Conservation (phyloP, 1,139 yeast species). For the Saccharomyces uvarum region DNA sequence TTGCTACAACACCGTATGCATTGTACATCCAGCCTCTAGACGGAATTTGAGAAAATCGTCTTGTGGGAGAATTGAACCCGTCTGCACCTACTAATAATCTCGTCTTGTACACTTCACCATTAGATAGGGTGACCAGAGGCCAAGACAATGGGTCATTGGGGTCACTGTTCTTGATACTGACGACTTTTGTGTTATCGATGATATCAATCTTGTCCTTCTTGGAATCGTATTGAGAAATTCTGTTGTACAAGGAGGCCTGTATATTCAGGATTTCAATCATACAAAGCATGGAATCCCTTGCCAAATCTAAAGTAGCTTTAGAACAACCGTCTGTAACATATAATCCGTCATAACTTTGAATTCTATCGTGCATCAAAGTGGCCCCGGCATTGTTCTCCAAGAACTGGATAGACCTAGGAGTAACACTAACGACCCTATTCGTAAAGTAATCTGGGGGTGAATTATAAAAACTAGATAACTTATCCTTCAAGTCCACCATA, state of each 20-base stretch:
- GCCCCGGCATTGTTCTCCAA: conserved; percentile 69
- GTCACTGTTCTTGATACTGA: conserved; percentile 35
- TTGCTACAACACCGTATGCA: conserved; percentile 86
- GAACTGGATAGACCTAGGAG: conserved; percentile 69
- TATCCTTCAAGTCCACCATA: conserved; percentile 48
- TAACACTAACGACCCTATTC: conserved; percentile 77
- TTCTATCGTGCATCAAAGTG: conserved; percentile 61
- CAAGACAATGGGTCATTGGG: conserved; percentile 43
- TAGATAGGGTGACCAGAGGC: conserved; percentile 68
- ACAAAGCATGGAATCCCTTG: conserved; percentile 32
- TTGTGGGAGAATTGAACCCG: conserved; percentile 90
- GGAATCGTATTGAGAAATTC: conserved; percentile 28
- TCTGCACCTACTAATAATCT: conserved; percentile 88
- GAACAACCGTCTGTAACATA: conserved; percentile 81
- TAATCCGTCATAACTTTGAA: conserved; percentile 73
- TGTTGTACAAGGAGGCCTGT: conserved; percentile 43
- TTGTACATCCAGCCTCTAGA: conserved; percentile 90
- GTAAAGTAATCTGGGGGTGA: conserved; percentile 55
- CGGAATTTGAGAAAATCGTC: conserved; percentile 71
- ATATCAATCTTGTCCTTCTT: conserved; percentile 36
- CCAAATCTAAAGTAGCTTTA: conserved; percentile 64
- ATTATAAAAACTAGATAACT: conserved; percentile 43
- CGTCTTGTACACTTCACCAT: conserved; percentile 58
- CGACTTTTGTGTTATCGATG: conserved; percentile 60
- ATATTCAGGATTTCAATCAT: conserved; percentile 87